A percentile compares a stretch with the other conserved stretches of the same genome.
These are phyloP conservation scores for Synchytrium microbalum DNA, from an alignment of 371 early-diverging fungal species.

Conservation along the genomic window DNA sequence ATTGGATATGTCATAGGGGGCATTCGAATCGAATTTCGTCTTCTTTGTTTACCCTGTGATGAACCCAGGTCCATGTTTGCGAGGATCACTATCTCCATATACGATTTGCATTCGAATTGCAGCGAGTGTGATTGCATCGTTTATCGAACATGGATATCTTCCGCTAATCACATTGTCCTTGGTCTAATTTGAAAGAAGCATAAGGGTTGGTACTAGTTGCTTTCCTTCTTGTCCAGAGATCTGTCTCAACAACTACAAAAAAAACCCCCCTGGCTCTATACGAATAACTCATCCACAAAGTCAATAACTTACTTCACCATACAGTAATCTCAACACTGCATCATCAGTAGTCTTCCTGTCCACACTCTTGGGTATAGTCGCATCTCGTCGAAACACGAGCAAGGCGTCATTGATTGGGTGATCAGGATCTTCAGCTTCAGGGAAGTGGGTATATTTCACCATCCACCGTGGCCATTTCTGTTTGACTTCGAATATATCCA, in stretches of 20 bases:
- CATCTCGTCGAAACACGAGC: conserved; percentile 42
- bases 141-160: conserved; percentile 34
- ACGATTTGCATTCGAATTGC: conserved; percentile 37
- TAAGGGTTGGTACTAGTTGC: not conserved
- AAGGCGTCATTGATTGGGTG: conserved; percentile 41
- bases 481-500: conserved; percentile 36
- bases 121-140: conserved; percentile 35
- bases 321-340: conserved; percentile 32
- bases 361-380: conserved; percentile 19
- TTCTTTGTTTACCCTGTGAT: not conserved
- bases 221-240: not conserved
- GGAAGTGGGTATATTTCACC: conserved; percentile 40
- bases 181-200: conserved; percentile 21
- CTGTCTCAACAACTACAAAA: conserved; percentile 36
- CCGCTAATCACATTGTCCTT: conserved; percentile 38
- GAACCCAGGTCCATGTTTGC: conserved; percentile 24
- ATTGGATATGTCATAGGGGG: not conserved
- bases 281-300: conserved; percentile 10
- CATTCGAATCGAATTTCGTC: not conserved
- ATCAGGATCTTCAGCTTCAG: conserved; percentile 34
- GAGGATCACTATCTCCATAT: conserved; percentile 34
- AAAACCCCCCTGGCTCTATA: not conserved
- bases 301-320: conserved; percentile 33
- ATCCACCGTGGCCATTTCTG: conserved; percentile 33
- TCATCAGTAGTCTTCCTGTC: conserved; percentile 26